These are phyloP conservation scores for Hypericum androsaemum DNA, from an alignment of 345 rosid genomes.

Conservation along the genomic window DNA sequence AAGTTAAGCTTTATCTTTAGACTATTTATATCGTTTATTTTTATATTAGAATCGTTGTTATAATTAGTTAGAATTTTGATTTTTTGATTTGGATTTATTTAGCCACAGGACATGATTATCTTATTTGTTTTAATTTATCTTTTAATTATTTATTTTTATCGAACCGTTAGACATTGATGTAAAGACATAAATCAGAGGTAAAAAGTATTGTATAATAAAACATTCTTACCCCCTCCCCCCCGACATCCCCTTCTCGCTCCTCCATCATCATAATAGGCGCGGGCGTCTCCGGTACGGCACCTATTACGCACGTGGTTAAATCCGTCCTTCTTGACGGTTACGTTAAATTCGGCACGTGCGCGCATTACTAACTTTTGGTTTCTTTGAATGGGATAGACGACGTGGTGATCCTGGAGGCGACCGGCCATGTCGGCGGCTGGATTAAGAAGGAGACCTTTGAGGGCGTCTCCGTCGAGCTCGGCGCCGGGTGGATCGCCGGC, in stretches of 20 bases:
- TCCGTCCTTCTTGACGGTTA: background rate
- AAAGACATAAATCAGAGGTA: too few relatives aligned
- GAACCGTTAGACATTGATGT: too few relatives aligned
- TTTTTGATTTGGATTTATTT: too few relatives aligned
- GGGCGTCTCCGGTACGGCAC: constrained; percentile 69
- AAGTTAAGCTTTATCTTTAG: too few relatives aligned
- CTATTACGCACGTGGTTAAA: background rate
- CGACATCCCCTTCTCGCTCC: constrained; percentile 40
- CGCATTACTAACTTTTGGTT: background rate
- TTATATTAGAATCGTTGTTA: too few relatives aligned
- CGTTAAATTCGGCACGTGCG: background rate
- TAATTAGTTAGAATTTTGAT: too few relatives aligned
- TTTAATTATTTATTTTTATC: too few relatives aligned
- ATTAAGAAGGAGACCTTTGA: constrained; percentile 1
- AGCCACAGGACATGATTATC: too few relatives aligned
- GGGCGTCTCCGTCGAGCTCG: constrained; percentile 9
- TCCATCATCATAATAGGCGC: constrained; percentile 92
- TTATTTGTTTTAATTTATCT: too few relatives aligned
- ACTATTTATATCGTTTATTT: too few relatives aligned
- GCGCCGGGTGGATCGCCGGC: background rate
- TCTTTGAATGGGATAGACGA: constrained; percentile 11
- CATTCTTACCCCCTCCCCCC: constrained; percentile 49
- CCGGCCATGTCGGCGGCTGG: constrained; percentile 11
- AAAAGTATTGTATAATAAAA: too few relatives aligned
- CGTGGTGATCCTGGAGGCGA: constrained; percentile 12